Base-by-base conservation (phyloP, 495 filamentous ascomycete species). In the Penicillium paradoxum region DNA sequence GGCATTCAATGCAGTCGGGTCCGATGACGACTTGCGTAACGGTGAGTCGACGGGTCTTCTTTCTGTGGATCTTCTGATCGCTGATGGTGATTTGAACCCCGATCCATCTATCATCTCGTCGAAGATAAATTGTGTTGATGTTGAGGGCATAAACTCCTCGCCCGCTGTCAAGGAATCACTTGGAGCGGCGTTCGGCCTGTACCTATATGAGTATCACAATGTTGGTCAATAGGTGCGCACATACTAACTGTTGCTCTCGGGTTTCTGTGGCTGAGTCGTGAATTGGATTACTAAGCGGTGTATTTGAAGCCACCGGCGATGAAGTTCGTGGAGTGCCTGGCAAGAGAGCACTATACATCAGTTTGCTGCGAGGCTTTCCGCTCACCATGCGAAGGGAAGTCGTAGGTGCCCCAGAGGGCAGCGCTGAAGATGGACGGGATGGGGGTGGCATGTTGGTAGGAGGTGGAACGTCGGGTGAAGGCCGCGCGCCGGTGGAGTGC, bases 301-400 rank as follows among this genome's bases (percentile, higher is more conserved):
- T 30, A 13, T 38, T 45, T 29, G 51, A 52, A 6, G 54, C 24
- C 14, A 6, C 47, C 9, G 49, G 14, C 7, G 57, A 48, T 34
- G 53, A 40, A 21, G 52, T 55, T 32, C 57, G 54, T 27, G 61
- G 51, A 17, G 57, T 52, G 13, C 55, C 49, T 4, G 71, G 70
- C 17, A 73, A 47, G 9, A 79, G 54, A 47, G 73, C 74, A 45
- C 64, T 64, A 48, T 78, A 78, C 67, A 79, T 73, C 18, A 79
- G 44, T 43, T 79, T 79, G n/a, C 54, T 70, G 14, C 75, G 68
- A 11, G 74, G 75, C 42, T 69, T 73, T 22, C 61, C 58, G 6
- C 45, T 60, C 6, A 55, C 58, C 24, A 79, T 59, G 6, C 69
- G 72, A 41, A 78, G 55, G 9, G 62, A 51, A 15, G 67, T 65